phyloP scores from a whole-genome alignment of 2,329 filamentous ascomycete species.

The Aaosphaeria pasadenensis region DNA sequence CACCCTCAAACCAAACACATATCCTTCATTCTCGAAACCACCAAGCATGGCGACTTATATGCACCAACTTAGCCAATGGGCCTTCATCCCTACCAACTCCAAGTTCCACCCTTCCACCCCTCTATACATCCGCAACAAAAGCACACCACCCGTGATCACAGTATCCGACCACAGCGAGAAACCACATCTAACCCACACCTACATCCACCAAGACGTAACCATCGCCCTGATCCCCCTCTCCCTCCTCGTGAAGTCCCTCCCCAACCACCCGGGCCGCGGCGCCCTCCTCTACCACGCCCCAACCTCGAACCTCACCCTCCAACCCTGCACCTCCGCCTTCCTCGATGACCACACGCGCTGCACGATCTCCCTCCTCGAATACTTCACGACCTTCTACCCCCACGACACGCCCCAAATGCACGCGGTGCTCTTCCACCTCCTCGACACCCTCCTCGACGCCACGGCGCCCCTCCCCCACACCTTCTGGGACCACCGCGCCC shows the following conservation, averaged over 20 bases:
- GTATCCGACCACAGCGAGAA: background rate
- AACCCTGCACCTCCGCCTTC: constrained; percentile 7
- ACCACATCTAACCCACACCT: background rate
- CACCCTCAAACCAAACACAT: no score
- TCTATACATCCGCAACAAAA: no score
- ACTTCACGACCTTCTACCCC: constrained; percentile 24
- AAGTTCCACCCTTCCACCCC: no score
- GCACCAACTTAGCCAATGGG: no score
- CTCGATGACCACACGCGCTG: constrained; percentile 12
- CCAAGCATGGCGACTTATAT: no score
- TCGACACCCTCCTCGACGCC: constrained; percentile 22
- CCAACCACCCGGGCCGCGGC: background rate
- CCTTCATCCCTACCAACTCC: no score
- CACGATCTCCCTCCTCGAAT: constrained; percentile 22
- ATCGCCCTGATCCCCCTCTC: background rate
- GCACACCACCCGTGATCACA: background rate
- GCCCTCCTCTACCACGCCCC: background rate
- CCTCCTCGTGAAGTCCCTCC: background rate
- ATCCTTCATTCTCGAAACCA: no score
- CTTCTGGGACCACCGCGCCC: background rate
- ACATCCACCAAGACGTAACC: background rate
- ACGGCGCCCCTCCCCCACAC: constrained; percentile 4
- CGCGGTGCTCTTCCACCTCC: constrained; percentile 19
- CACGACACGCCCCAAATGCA: constrained; percentile 20
- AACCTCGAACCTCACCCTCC: background rate